Evolutionary conservation across 2,329 filamentous ascomycete species (phyloP).

Genomic region (Cladosporium colombiae): DNA sequence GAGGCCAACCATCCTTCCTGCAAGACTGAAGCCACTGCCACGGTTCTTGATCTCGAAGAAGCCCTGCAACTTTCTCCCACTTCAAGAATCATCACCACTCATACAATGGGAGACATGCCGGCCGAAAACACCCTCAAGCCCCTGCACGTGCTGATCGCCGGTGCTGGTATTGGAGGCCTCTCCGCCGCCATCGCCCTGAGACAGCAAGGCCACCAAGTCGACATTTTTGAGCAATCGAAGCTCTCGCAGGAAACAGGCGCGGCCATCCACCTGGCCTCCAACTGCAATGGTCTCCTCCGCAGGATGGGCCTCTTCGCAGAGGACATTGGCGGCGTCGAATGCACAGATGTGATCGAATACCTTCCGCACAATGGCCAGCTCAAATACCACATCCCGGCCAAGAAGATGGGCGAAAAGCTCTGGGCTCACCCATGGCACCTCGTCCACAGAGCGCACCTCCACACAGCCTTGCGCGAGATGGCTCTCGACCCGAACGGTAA

Average conservation of each 20-base stretch:
- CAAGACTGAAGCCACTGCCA: neutral
- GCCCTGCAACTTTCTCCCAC: neutral
- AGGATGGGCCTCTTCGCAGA: slow-evolving; percentile 28
- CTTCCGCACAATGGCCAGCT: slow-evolving; percentile 22
- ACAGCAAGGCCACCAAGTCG: slow-evolving; percentile 53
- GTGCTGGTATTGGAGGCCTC: slow-evolving; percentile 54
- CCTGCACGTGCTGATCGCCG: slow-evolving; percentile 10
- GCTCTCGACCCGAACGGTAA: slow-evolving; percentile 28
- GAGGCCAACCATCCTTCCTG: neutral
- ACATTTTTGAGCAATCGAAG: slow-evolving; percentile 57
- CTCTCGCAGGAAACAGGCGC: slow-evolving; percentile 60
- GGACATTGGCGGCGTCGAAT: slow-evolving; percentile 23
- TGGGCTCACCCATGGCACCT: slow-evolving; percentile 36
- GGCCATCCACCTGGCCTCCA: slow-evolving; percentile 64
- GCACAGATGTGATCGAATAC: slow-evolving; percentile 24
- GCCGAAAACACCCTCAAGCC: slow-evolving; percentile 6
- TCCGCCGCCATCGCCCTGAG: slow-evolving; percentile 56
- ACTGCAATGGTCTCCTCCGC: slow-evolving; percentile 58
- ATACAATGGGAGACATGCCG: slow-evolving; percentile 9
- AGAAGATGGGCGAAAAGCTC: slow-evolving; percentile 24
- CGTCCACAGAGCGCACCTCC: slow-evolving; percentile 35
- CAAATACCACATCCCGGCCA: slow-evolving; percentile 21
- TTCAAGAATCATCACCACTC: neutral
- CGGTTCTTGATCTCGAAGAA: neutral
- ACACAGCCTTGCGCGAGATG: slow-evolving; percentile 32